These are phyloP conservation scores for Phytomonas serpens DNA, from an alignment of 208 protist genomes.

Conservation along the genomic window DNA sequence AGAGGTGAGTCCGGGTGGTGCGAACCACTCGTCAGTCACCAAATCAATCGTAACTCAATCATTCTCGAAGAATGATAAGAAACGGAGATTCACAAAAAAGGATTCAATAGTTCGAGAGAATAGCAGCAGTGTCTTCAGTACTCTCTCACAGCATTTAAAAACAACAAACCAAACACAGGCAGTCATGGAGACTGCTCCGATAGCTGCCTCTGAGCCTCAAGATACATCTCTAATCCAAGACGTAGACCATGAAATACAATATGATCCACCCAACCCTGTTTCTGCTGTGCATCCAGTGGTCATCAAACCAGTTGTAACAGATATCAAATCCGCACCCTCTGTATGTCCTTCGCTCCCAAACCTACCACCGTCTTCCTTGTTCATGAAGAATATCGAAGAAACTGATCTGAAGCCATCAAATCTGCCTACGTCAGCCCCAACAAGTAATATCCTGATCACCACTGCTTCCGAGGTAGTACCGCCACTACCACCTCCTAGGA, in stretches of 20 bases:
- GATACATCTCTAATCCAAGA: background rate
- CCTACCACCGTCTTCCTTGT: background rate
- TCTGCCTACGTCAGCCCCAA: background rate
- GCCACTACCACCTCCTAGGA: constrained; percentile 26
- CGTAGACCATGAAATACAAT: background rate
- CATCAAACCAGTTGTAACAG: background rate
- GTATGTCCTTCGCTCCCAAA: background rate
- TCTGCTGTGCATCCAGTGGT: background rate
- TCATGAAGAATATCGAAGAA: background rate
- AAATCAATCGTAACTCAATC: background rate
- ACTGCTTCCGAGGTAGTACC: constrained; percentile 12
- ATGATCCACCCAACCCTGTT: background rate
- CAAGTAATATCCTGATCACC: background rate
- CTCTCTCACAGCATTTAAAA: constrained; percentile 70
- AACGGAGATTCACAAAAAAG: background rate
- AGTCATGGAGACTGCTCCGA: background rate
- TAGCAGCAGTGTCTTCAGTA: constrained; percentile 69
- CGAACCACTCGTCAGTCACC: background rate
- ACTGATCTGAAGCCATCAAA: background rate
- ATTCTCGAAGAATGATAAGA: background rate
- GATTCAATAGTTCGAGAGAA: background rate
- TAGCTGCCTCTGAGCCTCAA: background rate
- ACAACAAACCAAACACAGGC: background rate
- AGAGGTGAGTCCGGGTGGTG: background rate
- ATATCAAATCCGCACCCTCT: background rate